A percentile compares a stretch with the other conserved stretches of the same genome.
These are phyloP conservation scores for Alternaria incomplexa DNA, from an alignment of 2,329 filamentous ascomycete genomes.

Conservation along the genomic window DNA sequence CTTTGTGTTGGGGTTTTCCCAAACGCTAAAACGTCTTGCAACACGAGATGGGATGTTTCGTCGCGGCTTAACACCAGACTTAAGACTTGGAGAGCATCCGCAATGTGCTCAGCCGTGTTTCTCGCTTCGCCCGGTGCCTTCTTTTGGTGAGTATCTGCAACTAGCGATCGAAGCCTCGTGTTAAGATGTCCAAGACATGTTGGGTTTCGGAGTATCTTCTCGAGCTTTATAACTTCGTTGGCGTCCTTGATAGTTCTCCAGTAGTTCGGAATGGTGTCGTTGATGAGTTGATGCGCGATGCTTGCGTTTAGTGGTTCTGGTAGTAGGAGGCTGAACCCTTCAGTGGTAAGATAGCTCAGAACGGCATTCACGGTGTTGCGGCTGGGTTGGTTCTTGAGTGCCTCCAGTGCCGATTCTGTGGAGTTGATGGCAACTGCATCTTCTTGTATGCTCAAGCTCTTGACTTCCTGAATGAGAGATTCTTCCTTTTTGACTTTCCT, in stretches of 20 bases:
- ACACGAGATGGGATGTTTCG: slow-evolving; percentile 52
- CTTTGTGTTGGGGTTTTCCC: slow-evolving; percentile 53
- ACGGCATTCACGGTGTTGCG: slow-evolving; percentile 61
- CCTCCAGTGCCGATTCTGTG: slow-evolving; percentile 62
- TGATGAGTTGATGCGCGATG: slow-evolving; percentile 76
- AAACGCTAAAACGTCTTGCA: slow-evolving; percentile 52
- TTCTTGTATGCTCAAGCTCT: slow-evolving; percentile 16
- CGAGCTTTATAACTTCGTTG: slow-evolving; percentile 52
- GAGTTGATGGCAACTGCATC: slow-evolving; percentile 28
- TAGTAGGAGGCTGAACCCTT: slow-evolving; percentile 63
- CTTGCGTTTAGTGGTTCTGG: slow-evolving; percentile 74
- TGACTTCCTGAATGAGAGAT: slow-evolving; percentile 23
- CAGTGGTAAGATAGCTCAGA: slow-evolving; percentile 59
- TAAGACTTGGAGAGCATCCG: slow-evolving; percentile 54
- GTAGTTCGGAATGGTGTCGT: slow-evolving; percentile 78
- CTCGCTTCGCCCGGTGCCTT: slow-evolving; percentile 40
- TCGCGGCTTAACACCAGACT: slow-evolving; percentile 52
- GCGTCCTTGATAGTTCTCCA: slow-evolving; percentile 61
- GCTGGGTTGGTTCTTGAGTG: slow-evolving; percentile 67
- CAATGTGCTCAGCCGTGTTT: slow-evolving; percentile 41
- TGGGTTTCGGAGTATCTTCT: slow-evolving; percentile 73
- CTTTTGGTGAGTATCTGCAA: slow-evolving; percentile 48
- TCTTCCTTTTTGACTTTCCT: slow-evolving; percentile 29
- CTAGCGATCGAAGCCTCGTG: slow-evolving; percentile 69
- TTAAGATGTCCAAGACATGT: slow-evolving; percentile 79